Evolutionary conservation across 139 green algal genomes (phyloP).

Genomic region (Chlorella sorokiniana): DNA sequence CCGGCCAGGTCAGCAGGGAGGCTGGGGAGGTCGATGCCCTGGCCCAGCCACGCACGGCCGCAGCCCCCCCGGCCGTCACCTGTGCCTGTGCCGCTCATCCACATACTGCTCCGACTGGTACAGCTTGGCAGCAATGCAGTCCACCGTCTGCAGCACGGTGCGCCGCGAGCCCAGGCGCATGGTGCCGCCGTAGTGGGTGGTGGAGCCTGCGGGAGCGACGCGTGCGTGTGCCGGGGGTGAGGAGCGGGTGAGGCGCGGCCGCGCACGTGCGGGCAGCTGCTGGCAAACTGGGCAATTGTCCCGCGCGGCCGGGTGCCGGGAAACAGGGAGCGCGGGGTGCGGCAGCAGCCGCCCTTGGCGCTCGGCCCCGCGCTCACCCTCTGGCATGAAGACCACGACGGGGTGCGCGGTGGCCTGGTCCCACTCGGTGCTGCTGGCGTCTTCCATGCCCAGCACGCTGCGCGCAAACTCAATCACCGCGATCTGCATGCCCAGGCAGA

Average conservation of each 20-base stretch:
- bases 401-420: conserved; percentile 75
- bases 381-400: conserved; percentile 98
- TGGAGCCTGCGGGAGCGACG: conserved; percentile 55
- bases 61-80: conserved; percentile 50
- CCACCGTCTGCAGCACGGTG: conserved; percentile 90
- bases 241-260: neutral
- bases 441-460: conserved; percentile 81
- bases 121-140: conserved; percentile 92
- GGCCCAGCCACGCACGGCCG: neutral
- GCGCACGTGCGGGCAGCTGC: too few species aligned
- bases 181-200: conserved; percentile 94
- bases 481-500: conserved; percentile 99
- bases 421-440: conserved; percentile 94
- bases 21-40: neutral
- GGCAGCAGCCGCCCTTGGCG: neutral
- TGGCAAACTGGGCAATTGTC: too few species aligned
- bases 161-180: conserved; percentile 93
- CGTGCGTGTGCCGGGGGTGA: too few species aligned
- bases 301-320: too few species aligned
- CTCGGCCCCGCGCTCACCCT: conserved; percentile 56
- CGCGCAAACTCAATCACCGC: conserved; percentile 98
- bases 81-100: conserved; percentile 95
- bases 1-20: neutral
- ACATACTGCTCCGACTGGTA: conserved; percentile 88
- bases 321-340: too few species aligned